These are phyloP conservation scores for Cryptococcus wingfieldii DNA, from an alignment of 1,284 basidiomycete genomes.

Conservation along the genomic window DNA sequence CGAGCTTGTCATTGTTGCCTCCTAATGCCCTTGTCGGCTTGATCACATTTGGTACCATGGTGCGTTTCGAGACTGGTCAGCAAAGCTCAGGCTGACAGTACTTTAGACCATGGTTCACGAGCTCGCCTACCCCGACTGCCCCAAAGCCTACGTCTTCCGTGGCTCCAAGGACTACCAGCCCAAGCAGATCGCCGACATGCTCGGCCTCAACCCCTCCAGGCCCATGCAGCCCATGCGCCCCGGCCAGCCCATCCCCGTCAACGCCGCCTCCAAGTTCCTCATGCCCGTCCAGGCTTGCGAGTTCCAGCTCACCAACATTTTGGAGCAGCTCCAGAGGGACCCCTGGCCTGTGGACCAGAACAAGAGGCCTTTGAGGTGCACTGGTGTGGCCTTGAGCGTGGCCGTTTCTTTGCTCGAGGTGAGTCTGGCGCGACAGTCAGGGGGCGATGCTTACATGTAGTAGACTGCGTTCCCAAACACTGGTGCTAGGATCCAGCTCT, in stretches of 20 bases:
- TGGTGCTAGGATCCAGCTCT: conserved; percentile 93
- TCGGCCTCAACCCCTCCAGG: conserved; percentile 66
- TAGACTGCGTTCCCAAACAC: conserved; percentile 92
- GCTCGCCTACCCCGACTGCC: conserved; percentile 92
- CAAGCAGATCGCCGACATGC: conserved; percentile 98
- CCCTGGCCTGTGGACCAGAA: conserved; percentile 98
- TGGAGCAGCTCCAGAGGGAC: conserved; percentile 84
- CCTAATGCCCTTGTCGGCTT: conserved; percentile 91
- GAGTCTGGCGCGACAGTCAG: conserved; percentile 16
- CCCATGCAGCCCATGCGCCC: conserved; percentile 56
- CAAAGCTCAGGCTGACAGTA: neutral
- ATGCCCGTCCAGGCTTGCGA: conserved; percentile 91
- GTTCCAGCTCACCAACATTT: conserved; percentile 90
- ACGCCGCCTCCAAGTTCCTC: conserved; percentile 87
- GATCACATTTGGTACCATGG: conserved; percentile 97
- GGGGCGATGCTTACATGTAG: neutral
- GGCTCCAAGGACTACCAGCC: conserved; percentile 97
- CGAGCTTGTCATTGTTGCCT: conserved; percentile 87
- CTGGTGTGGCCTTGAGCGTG: conserved; percentile 89
- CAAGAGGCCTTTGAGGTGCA: conserved; percentile 91
- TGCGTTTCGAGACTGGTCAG: conserved; percentile 42
- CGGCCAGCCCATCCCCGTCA: conserved; percentile 71
- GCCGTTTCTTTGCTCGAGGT: conserved; percentile 92
- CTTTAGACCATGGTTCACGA: conserved; percentile 93
- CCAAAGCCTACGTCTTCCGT: conserved; percentile 98